Percentiles rank a stretch among this genome's conserved stretches.
These are phyloP conservation scores for Calvatia gigantea DNA, from an alignment of 768 basidiomycete genomes.

Conservation along the genomic window DNA sequence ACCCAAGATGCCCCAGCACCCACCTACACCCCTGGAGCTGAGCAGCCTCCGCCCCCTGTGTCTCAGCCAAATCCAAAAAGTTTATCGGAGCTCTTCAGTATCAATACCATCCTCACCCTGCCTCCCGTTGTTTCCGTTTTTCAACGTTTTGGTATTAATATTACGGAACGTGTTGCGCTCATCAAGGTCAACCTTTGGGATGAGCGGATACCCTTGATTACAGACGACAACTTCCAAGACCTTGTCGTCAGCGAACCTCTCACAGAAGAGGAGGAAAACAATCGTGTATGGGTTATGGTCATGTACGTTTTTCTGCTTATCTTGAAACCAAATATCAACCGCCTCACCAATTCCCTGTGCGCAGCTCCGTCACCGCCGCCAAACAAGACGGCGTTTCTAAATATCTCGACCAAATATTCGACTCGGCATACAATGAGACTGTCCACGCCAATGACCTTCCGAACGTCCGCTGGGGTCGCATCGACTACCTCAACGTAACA, in stretches of 20 bases:
- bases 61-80: conserved; percentile 22
- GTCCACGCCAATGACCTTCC: conserved; percentile 57
- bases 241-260: conserved; percentile 69
- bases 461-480: conserved; percentile 76
- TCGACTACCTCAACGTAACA: conserved; percentile 87
- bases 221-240: conserved; percentile 76
- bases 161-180: conserved; percentile 49
- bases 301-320: conserved; percentile 51
- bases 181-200: conserved; percentile 55
- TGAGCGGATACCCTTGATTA: conserved; percentile 70
- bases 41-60: conserved; percentile 17
- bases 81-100: conserved; percentile 30
- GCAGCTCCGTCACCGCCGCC: conserved; percentile 55
- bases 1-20: conserved; percentile 20
- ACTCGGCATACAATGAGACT: conserved; percentile 67
- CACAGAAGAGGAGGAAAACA: conserved; percentile 57
- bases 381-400: conserved; percentile 66
- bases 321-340: conserved; percentile 1
- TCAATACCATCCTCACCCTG: conserved; percentile 44
- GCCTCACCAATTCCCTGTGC: conserved; percentile 5
- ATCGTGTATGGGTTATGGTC: conserved; percentile 74
- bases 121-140: conserved; percentile 55
- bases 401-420: conserved; percentile 69
- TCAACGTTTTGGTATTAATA: conserved; percentile 62
- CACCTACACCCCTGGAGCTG: conserved; percentile 18